phyloP scores from a whole-genome alignment of 1,284 basidiomycete species.

The Wolfiporia cocos region DNA sequence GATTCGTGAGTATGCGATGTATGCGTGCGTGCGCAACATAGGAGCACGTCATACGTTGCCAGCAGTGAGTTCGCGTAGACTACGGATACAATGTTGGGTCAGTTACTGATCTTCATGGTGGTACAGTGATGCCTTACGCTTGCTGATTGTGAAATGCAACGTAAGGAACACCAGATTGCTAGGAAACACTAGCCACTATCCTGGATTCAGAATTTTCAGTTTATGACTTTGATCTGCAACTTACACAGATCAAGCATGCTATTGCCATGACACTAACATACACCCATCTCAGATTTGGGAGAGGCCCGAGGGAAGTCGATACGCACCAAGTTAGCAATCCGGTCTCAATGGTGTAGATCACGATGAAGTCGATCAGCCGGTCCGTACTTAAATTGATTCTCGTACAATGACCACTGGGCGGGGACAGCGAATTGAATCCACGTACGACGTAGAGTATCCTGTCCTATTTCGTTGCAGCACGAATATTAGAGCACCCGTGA shows the following conservation, averaged over 20 bases:
- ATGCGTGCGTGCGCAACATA: too few species aligned
- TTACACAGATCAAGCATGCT: constrained; percentile 33
- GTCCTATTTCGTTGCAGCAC: constrained; percentile 39
- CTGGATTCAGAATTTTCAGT: not conserved
- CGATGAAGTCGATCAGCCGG: constrained; percentile 40
- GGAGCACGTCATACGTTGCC: not conserved
- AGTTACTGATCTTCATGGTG: not conserved
- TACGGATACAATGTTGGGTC: not conserved
- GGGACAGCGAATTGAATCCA: too few species aligned
- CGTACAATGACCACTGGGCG: too few species aligned
- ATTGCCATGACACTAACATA: not conserved
- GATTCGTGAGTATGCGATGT: too few species aligned
- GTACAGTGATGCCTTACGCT: constrained; percentile 25
- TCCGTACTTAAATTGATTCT: constrained; percentile 33
- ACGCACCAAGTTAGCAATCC: constrained; percentile 43
- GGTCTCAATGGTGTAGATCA: constrained; percentile 47
- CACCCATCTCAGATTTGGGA: too few species aligned
- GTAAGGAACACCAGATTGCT: constrained; percentile 40
- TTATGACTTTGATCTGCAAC: too few species aligned
- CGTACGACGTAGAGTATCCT: constrained; percentile 33
- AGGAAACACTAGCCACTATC: constrained; percentile 42
- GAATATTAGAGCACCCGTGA: constrained; percentile 40
- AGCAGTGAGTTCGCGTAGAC: not conserved
- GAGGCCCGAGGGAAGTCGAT: too few species aligned
- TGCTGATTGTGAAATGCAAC: constrained; percentile 41